Evolutionary conservation across 2,329 filamentous ascomycete genomes (phyloP), one percentile per base, ranked within the genome.

Genomic region (Chaetomiaceae sp.): DNA sequence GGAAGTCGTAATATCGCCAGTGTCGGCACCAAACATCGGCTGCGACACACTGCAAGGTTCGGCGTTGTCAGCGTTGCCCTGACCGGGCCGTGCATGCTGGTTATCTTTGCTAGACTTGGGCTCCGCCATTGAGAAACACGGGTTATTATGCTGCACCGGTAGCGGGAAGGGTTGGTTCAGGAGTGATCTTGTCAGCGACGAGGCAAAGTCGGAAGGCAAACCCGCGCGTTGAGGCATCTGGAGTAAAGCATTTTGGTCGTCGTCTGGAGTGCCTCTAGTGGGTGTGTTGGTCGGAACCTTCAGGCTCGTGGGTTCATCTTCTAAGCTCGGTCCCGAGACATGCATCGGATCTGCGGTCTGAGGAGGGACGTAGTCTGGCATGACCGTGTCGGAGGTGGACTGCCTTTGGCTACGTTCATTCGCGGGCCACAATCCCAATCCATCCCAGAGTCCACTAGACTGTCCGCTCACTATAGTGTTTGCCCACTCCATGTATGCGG

Each of bases 71-170:
- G 61, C 58, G 23, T 53, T 57, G 30, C 46, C 56, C 3, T 49
- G 56, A 11, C 64, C 58, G 8, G 60, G 53, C 14, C 58, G 57
- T 36, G 67, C 55, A 53, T 63, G 56, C 4, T 65, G 67, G 36
- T 69, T 72, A 57, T 78, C 75, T 49, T 78, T 78, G 33, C 72
- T 69, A 5, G 74, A 74, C 45, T 68, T 73, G 18, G 75, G 54
- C 49, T 76, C 71, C 8, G 64, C 58, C 5, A 69, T 64, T 2
- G 71, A 68, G 1, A 65, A 54, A 3, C 60, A 54, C 38, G 66
- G 62, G n/a, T 58, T 61, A 14, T 67, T 58, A 9, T 65, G 60
- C 13, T 67, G 67, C 4, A 66, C 53, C 3, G 71, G 66, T 2
- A 73, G 61, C 0, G 73, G 69, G 27, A 70, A 64, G 10, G 75